Percentiles rank a stretch among this genome's conserved stretches.
Evolutionary conservation across 805 yeast species (phyloP).

Genomic region (Candida tallmaniae): DNA sequence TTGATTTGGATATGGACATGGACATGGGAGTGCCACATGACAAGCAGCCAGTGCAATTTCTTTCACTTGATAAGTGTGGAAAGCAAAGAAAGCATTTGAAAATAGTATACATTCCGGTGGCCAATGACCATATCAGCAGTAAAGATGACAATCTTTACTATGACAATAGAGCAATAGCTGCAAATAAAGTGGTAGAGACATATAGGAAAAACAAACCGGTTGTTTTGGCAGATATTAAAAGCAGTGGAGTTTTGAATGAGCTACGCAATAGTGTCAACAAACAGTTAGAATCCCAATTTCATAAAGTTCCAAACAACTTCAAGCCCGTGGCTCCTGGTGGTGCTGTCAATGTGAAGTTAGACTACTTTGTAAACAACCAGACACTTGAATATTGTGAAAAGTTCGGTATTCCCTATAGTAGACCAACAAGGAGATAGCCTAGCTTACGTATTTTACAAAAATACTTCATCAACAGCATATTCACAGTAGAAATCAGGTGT

Average conservation of each 20-base stretch:
- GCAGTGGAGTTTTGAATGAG: background rate
- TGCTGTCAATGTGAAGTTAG: slow-evolving; percentile 13
- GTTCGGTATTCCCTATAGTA: slow-evolving; percentile 13
- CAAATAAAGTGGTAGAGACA: slow-evolving; percentile 32
- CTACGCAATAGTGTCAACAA: background rate
- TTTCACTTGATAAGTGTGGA: slow-evolving; percentile 83
- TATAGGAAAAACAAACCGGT: background rate
- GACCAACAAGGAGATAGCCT: background rate
- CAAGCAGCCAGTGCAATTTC: slow-evolving; percentile 41
- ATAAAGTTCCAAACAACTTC: slow-evolving; percentile 20
- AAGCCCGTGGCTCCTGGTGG: slow-evolving; percentile 21
- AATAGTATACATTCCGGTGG: slow-evolving; percentile 35
- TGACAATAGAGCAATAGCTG: slow-evolving; percentile 29
- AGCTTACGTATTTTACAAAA: no score
- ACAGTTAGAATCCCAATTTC: background rate
- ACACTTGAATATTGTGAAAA: slow-evolving; percentile 27
- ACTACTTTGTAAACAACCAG: slow-evolving; percentile 35
- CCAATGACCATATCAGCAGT: slow-evolving; percentile 9
- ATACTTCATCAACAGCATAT: no score
- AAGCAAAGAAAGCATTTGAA: slow-evolving; percentile 60
- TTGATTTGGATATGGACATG: slow-evolving; percentile 18
- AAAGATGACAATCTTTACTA: slow-evolving; percentile 16
- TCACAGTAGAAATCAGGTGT: no score
- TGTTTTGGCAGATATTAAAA: background rate
- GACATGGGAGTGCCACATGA: slow-evolving; percentile 5